A percentile compares a stretch with the other conserved stretches of the same genome.
Evolutionary conservation across 2,329 filamentous ascomycete genomes (phyloP).

Genomic region (Atkinsonella texensis): DNA sequence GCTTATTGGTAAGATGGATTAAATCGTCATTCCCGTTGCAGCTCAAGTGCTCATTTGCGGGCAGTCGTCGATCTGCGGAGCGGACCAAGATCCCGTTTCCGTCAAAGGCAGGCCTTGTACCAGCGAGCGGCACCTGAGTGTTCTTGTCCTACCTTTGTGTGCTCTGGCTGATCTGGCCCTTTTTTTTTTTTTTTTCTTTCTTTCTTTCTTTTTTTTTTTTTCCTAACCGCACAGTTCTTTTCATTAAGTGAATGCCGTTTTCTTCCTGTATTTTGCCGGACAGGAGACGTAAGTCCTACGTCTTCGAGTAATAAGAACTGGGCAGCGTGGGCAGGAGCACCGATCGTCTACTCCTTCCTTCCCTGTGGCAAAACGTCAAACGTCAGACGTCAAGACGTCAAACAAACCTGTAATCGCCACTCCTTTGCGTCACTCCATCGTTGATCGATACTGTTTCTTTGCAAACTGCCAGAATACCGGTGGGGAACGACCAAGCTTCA

Average conservation of each 20-base stretch:
- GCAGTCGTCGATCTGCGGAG: neutral
- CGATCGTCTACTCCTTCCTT: neutral
- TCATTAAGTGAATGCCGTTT: too few relatives aligned
- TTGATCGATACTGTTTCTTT: neutral
- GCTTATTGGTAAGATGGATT: too few relatives aligned
- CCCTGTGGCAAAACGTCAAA: neutral
- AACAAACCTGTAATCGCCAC: constrained; percentile 1
- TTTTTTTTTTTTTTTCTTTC: neutral
- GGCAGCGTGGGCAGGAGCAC: neutral
- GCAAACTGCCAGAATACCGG: too few relatives aligned
- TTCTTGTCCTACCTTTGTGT: neutral
- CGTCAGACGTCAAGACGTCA: neutral
- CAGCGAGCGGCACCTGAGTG: neutral
- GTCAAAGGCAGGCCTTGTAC: neutral
- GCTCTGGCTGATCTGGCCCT: neutral
- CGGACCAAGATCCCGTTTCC: neutral
- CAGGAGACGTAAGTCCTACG: too few relatives aligned
- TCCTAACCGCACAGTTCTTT: too few relatives aligned
- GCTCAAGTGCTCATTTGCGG: too few relatives aligned
- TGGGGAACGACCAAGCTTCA: neutral
- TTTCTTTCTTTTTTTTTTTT: neutral
- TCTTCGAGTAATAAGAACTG: too few relatives aligned
- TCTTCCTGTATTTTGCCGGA: too few relatives aligned
- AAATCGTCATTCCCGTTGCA: neutral
- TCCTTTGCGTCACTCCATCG: constrained; percentile 2